phyloP scores from a whole-genome alignment of 2,329 filamentous ascomycete genomes.

The Cladosporium sp. region DNA sequence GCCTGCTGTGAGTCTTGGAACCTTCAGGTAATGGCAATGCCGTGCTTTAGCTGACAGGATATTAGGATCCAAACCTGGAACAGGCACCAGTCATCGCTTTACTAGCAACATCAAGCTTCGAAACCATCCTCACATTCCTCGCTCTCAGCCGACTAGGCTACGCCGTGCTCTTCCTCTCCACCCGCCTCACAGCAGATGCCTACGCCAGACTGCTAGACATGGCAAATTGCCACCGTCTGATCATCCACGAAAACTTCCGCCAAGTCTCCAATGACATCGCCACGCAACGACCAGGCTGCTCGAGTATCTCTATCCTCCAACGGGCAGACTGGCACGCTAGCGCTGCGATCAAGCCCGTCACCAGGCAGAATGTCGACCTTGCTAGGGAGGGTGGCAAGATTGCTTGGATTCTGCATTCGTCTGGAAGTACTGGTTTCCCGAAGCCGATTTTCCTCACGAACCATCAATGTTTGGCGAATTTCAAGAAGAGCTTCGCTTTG shows the following conservation, averaged over 20 bases:
- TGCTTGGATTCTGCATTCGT: constrained; percentile 46
- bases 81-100: constrained; percentile 42
- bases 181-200: constrained; percentile 48
- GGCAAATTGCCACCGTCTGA: constrained; percentile 31
- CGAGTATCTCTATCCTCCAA: constrained; percentile 25
- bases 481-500: constrained; percentile 42
- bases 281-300: constrained; percentile 27
- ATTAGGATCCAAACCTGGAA: constrained; percentile 20
- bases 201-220: constrained; percentile 45
- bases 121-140: constrained; percentile 51
- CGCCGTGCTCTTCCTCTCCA: constrained; percentile 51
- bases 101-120: constrained; percentile 50
- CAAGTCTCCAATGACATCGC: constrained; percentile 30
- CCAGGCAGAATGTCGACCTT: constrained; percentile 14
- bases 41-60: neutral
- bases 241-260: constrained; percentile 23
- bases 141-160: constrained; percentile 53
- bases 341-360: constrained; percentile 14
- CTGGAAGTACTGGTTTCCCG: constrained; percentile 57
- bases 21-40: neutral
- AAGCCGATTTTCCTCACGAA: constrained; percentile 60
- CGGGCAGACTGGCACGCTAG: constrained; percentile 21
- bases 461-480: constrained; percentile 46
- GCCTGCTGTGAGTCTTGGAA: constrained; percentile 22
- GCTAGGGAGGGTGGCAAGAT: constrained; percentile 31